A percentile compares a stretch with the other conserved stretches of the same genome.
Conservation (phyloP, 176 grass and related monocot genomes). For the Oryza punctata region DNA sequence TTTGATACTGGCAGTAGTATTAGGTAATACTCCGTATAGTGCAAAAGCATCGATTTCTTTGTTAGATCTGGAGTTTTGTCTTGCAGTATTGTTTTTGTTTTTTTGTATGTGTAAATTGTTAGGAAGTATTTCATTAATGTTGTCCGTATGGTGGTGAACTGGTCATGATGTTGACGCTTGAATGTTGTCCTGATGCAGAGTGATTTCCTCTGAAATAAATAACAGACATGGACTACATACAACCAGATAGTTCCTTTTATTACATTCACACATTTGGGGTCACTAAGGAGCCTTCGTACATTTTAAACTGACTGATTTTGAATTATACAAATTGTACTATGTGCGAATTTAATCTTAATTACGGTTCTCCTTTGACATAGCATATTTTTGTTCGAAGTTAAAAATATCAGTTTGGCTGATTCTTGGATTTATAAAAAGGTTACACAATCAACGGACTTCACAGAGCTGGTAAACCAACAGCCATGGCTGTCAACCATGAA, state of each 20-base stretch:
- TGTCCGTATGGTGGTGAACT: slow-evolving; percentile 11
- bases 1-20: slow-evolving; percentile 14
- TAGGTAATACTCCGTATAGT: slow-evolving; percentile 3
- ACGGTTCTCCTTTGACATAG: background rate
- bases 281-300: background rate
- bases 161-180: background rate
- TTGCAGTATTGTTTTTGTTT: background rate
- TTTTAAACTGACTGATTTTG: background rate
- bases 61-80: slow-evolving; percentile 20
- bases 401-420: slow-evolving; percentile 1
- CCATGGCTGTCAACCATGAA: slow-evolving; percentile 84
- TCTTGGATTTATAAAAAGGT: slow-evolving; percentile 40
- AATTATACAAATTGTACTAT: background rate
- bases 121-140: background rate
- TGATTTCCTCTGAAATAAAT: background rate
- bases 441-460: slow-evolving; percentile 72
- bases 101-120: background rate
- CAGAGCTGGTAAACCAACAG: slow-evolving; percentile 58
- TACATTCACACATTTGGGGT: background rate
- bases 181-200: background rate
- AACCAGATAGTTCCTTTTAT: background rate
- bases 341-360: background rate
- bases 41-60: background rate
- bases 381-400: background rate
- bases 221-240: background rate